A percentile compares a stretch with the other conserved stretches of the same genome.
These are phyloP conservation scores for Cercospora beticola DNA, from an alignment of 2,329 filamentous ascomycete species.

Conservation along the genomic window DNA sequence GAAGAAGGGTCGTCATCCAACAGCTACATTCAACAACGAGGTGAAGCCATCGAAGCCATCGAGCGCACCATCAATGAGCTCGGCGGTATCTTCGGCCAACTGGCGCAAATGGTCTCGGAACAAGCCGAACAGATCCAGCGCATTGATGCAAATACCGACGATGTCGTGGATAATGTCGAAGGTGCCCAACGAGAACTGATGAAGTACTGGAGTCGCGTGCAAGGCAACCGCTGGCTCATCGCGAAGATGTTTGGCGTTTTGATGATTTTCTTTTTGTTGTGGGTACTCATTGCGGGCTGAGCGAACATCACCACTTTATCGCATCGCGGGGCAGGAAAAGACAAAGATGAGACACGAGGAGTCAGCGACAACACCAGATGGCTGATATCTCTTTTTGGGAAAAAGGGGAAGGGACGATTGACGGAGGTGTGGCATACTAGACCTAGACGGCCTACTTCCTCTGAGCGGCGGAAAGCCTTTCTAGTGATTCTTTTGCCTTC, in stretches of 20 bases:
- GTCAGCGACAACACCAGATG: background rate
- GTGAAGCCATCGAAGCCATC: conserved; percentile 94
- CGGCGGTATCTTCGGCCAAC: conserved; percentile 87
- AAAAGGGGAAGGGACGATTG: background rate
- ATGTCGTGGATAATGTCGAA: conserved; percentile 97
- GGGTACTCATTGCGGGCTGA: conserved; percentile 39
- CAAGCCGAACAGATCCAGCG: conserved; percentile 97
- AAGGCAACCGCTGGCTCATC: conserved; percentile 92
- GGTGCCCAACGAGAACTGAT: conserved; percentile 91
- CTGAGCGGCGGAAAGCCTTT: background rate
- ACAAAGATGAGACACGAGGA: background rate
- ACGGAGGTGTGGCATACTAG: background rate
- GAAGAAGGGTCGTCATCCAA: conserved; percentile 86
- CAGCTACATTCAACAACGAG: conserved; percentile 86
- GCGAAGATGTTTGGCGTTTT: conserved; percentile 82
- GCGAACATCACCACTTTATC: background rate
- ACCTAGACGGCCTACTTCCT: background rate
- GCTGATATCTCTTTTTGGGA: background rate
- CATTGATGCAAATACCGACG: conserved; percentile 95
- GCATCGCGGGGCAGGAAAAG: background rate
- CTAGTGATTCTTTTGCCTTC: background rate
- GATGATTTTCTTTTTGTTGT: conserved; percentile 68
- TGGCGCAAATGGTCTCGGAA: conserved; percentile 95
- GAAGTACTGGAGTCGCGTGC: conserved; percentile 95
- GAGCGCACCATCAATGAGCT: conserved; percentile 93